These are phyloP conservation scores for Phytophthora agathidicida DNA, from an alignment of 352 stramenopile genomes.

Conservation along the genomic window DNA sequence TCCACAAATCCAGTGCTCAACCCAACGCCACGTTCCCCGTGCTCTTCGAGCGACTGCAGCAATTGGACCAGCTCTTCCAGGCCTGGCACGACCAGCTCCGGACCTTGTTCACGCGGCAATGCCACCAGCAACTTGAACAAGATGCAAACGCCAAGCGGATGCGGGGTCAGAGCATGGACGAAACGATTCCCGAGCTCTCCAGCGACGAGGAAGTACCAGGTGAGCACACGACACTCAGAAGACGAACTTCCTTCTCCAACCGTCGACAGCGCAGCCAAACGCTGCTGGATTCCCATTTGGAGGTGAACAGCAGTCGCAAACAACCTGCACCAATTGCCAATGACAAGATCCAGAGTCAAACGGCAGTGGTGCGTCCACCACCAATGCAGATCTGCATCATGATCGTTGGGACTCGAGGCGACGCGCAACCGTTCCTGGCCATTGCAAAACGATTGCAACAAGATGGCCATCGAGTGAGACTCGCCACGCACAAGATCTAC, in stretches of 20 bases:
- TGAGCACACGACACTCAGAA: slow-evolving; percentile 20
- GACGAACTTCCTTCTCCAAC: slow-evolving; percentile 7
- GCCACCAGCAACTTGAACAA: slow-evolving; percentile 10
- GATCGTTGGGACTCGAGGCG: slow-evolving; percentile 84
- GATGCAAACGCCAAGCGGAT: slow-evolving; percentile 5
- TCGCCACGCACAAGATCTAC: slow-evolving; percentile 91
- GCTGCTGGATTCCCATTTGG: slow-evolving; percentile 25
- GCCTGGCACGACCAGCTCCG: slow-evolving; percentile 32
- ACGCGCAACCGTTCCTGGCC: slow-evolving; percentile 83
- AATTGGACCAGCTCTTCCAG: slow-evolving; percentile 35
- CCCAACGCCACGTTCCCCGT: slow-evolving; percentile 9
- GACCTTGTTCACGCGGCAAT: slow-evolving; percentile 11
- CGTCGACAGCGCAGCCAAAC: slow-evolving; percentile 23
- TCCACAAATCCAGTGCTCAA: slow-evolving; percentile 14
- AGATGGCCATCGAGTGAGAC: slow-evolving; percentile 88
- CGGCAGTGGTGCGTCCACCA: slow-evolving; percentile 9
- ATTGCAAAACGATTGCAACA: slow-evolving; percentile 83
- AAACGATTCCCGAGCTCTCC: slow-evolving; percentile 1
- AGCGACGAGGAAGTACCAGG: slow-evolving; percentile 21
- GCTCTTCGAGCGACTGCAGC: slow-evolving; percentile 31
- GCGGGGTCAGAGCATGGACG: slow-evolving; percentile 18
- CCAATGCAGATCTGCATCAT: slow-evolving; percentile 86
- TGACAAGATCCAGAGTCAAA: slow-evolving; percentile 6
- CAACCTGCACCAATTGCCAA: slow-evolving; percentile 2
- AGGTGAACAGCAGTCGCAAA: slow-evolving; percentile 21